Conservation (phyloP, 805 yeast species). For the Suhomyces prunicola region DNA sequence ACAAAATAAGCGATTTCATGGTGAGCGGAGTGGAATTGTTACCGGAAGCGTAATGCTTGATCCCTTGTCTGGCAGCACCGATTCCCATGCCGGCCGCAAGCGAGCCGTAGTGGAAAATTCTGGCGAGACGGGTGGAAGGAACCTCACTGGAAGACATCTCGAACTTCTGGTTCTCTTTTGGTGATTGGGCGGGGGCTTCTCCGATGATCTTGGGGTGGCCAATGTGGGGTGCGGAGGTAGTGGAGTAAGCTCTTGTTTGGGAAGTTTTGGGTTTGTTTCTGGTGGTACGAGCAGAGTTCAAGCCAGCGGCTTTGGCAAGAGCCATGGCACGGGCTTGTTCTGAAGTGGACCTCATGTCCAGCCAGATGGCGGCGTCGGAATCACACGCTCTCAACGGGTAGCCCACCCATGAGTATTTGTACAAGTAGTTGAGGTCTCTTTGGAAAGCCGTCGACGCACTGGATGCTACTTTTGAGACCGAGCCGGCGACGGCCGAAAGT, state of each 20-base stretch:
- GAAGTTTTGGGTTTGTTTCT: slow-evolving; percentile 6
- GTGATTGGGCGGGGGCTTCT: slow-evolving; percentile 4
- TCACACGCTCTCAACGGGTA: slow-evolving; percentile 20
- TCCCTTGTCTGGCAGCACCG: slow-evolving; percentile 76
- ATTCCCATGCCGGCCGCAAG: slow-evolving; percentile 89
- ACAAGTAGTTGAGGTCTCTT: slow-evolving; percentile 20
- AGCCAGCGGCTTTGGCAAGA: neutral
- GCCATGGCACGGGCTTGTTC: slow-evolving; percentile 5
- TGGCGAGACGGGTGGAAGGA: slow-evolving; percentile 81
- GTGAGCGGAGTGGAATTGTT: slow-evolving; percentile 40
- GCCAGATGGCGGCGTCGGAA: slow-evolving; percentile 23
- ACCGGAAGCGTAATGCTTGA: slow-evolving; percentile 63
- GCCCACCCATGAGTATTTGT: slow-evolving; percentile 18
- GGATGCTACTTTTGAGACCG: slow-evolving; percentile 20
- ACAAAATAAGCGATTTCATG: slow-evolving; percentile 59
- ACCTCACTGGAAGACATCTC: slow-evolving; percentile 55
- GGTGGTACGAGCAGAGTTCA: neutral
- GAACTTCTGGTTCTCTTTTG: slow-evolving; percentile 4
- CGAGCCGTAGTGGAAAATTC: slow-evolving; percentile 89
- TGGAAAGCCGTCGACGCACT: slow-evolving; percentile 14
- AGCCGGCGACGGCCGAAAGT: slow-evolving; percentile 23
- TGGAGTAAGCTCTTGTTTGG: neutral
- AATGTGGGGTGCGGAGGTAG: slow-evolving; percentile 3
- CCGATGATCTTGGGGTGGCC: slow-evolving; percentile 4
- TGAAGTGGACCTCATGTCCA: slow-evolving; percentile 3